These are phyloP conservation scores for Rhododendron henanense DNA, from an alignment of 148 eudicot genomes.

Conservation along the genomic window DNA sequence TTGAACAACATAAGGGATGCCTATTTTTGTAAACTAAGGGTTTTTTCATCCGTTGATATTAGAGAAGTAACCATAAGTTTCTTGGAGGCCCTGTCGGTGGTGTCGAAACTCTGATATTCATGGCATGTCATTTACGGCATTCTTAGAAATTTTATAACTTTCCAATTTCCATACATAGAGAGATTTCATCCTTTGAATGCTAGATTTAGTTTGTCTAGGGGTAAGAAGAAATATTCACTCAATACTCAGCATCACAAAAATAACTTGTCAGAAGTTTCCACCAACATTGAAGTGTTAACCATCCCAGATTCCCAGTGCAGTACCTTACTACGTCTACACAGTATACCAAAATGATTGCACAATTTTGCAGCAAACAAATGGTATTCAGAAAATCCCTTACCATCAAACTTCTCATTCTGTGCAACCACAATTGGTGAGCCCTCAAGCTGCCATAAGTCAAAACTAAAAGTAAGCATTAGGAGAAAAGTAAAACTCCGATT, in stretches of 20 bases:
- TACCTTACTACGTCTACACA: neutral
- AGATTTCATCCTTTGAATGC: neutral
- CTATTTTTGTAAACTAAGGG: neutral
- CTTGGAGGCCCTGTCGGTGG: neutral
- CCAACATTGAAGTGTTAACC: neutral
- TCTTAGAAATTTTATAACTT: neutral
- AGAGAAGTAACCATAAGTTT: neutral
- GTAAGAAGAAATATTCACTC: neutral
- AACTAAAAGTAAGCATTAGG: constrained; percentile 7
- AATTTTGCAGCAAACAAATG: neutral
- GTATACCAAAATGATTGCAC: neutral
- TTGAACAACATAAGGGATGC: neutral
- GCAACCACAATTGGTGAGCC: constrained; percentile 90
- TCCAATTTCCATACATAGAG: neutral
- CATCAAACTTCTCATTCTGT: constrained; percentile 83
- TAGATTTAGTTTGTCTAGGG: neutral
- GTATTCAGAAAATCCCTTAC: constrained; percentile 31
- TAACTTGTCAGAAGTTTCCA: neutral
- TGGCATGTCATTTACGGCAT: neutral
- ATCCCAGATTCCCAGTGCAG: neutral
- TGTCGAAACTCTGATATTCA: neutral
- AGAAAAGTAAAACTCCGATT: neutral
- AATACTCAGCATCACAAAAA: neutral
- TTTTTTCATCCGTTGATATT: neutral
- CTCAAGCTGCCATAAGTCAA: constrained; percentile 53